Base-by-base conservation (phyloP, 768 basidiomycete genomes). In the Trametes villosa region DNA sequence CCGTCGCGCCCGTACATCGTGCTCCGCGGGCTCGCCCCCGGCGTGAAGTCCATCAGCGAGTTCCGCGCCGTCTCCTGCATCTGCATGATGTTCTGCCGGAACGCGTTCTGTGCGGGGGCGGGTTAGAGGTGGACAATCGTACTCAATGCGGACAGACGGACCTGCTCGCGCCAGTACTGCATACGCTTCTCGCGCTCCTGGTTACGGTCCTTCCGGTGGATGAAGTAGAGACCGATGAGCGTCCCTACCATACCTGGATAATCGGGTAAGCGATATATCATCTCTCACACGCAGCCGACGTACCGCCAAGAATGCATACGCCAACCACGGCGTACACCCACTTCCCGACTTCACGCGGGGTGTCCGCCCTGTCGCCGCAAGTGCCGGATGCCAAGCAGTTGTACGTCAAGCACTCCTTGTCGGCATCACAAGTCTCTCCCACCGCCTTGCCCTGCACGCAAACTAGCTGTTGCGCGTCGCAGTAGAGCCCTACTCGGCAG, bases 151-250 rank as follows among this genome's bases (percentile, higher is more conserved):
- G 13, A n/a, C 17, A 41, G n/a, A 60, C 67, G 50, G 63, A 86
- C 88, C 81, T 93, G 92, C 77, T 95, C 93, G 65, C 87, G 86
- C 88, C 93, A 94, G 75, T 95, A 94, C 70, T 93, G 91, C 42
- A 87, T 76, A 65, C 93, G 88, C 74, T 89, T 93, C 76, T 91
- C 87, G 46, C 91, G 87, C 68, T 94, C 92, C 59, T 78, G 74
- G 41, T 87, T 86, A 65, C 93, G 85, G 64, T 89, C 83, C 65
- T 85, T 83, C 38, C 86, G 78, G 67, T 94, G 92, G 8, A 89
- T 66, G 66, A 86, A 78, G 76, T 84, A 94, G 34, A 96, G 78
- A 4, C 82, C 80, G 53, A 84, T 74, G 41, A 94, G 78, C 9
- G 88, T 88, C 17, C 82, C 88, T 60, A 84, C 75, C 82, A 95